Evolutionary conservation across 1,139 yeast species (phyloP), one percentile per base, ranked within the genome.

Genomic region (Taphrina pruni): DNA sequence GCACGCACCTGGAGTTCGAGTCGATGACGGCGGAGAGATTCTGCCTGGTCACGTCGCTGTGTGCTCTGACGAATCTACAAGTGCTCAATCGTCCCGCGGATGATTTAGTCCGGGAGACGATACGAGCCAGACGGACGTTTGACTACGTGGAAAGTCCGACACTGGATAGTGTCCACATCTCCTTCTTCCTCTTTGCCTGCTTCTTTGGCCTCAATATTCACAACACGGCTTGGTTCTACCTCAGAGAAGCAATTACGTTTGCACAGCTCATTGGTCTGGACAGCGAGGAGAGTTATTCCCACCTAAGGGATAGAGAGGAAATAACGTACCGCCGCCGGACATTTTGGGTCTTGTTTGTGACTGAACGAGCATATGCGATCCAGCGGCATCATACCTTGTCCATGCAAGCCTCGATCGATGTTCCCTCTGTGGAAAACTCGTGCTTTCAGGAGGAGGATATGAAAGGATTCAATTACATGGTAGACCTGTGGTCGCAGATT

Each of bases 241-340:
- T 73, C 60, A 62, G 75, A 8, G 75, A 73, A 60, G 75, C 75
- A 9, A 71, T 73, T 21, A 67, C 73, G 8, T 72, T 70, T 48
- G 72, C 73, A 4, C 75, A 73, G 14, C 60, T 69, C 14, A 65
- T 65, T 51, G 73, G 72, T 6, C 64, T 73, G 36, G 74, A 73
- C 57, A 50, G 51, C 14, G 73, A 71, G 45, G 65, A 64, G n/a
- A 57, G 62, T n/a, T 73, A 71, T 48, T 41, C 52, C n/a, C 58
- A 14, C 3, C 50, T 65, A 17, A 39, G 71, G 21, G 41, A 39
- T 7, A 14, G 46, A n/a, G 35, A 32, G 14, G 64, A 57, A 41
- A 43, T 36, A 8, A 58, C 35, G 5, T 58, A 39, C 45, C 38
- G 57, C 7, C 52, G 69, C 32, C 20, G 69, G 41, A 57, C 64